Base-by-base conservation (phyloP, 257 asterid genomes). In the Linderniella brevidens region DNA sequence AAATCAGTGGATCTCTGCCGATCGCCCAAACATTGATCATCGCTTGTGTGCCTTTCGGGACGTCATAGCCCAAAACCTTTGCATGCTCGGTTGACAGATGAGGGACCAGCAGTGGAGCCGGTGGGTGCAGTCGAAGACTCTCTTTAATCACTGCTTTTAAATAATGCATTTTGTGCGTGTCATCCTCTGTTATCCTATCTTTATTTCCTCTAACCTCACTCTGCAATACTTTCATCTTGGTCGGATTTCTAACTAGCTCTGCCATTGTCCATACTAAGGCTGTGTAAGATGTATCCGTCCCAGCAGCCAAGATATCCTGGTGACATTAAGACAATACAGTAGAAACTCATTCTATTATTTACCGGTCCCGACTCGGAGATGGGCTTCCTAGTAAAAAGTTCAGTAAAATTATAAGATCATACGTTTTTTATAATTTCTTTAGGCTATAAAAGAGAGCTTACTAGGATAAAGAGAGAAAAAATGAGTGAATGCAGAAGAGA, bases 1-100 rank as follows among this genome's bases (percentile, higher is more conserved):
- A 80, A 8, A 35, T 13, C 1, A 1, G 9, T 0, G 81, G 79
- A 12, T 71, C 92, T 39, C 80, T 64, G 1, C 20, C 64, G 0
- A 80, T 71, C 0, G 80, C 67, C 83, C 83, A 80, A 1, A 59
- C 74, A 36, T 77, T 80, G 9, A 68, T 38, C 1, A 78, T 2
- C 17, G 69, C 74, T 6, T 17, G 49, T 37, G 72, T 75, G 13
- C 67, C 59, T 0, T 56, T 46, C 8, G 70, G 10, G 7, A 79
- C 37, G 13, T 70, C 65, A 5, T 65, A 72, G n/a, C 68, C 77
- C 52, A 65, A 57, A 1, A 79, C 51, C 8, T 60, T 59, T 0
- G 61, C 51, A 41, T 69, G 70, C 9, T 58, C 50, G 13, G 67
- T 65, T 7, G 90, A 58, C 65, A 63, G 68, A 0, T 78, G 59